Percentiles rank a stretch among this genome's conserved stretches.
These are phyloP conservation scores for Lentinula edodes DNA, from an alignment of 768 basidiomycete genomes.

Conservation along the genomic window DNA sequence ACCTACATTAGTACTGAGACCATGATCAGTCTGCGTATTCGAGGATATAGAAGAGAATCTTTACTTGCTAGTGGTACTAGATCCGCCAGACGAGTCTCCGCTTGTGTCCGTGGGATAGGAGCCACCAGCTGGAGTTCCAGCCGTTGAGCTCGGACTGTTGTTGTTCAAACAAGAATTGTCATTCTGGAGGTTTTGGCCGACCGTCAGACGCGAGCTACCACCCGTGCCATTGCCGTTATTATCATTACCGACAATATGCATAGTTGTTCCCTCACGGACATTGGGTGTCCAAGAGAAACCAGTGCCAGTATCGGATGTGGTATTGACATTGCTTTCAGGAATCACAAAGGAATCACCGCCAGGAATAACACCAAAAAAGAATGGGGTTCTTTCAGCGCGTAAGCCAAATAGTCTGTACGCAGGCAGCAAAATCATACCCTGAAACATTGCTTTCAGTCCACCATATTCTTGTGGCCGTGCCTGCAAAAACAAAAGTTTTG, in stretches of 20 bases:
- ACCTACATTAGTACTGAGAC: slow-evolving; percentile 31
- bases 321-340: slow-evolving; percentile 43
- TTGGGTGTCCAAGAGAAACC: slow-evolving; percentile 69
- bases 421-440: slow-evolving; percentile 35
- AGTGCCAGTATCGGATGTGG: slow-evolving; percentile 19
- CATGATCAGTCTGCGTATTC: not conserved
- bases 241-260: slow-evolving; percentile 67
- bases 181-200: slow-evolving; percentile 44
- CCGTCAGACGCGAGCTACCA: slow-evolving; percentile 56
- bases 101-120: slow-evolving; percentile 53
- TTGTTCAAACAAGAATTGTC: slow-evolving; percentile 50
- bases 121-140: slow-evolving; percentile 72
- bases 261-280: slow-evolving; percentile 57
- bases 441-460: slow-evolving; percentile 50
- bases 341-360: slow-evolving; percentile 73
- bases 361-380: slow-evolving; percentile 69
- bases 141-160: slow-evolving; percentile 70
- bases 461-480: slow-evolving; percentile 50
- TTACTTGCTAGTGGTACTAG: slow-evolving; percentile 18
- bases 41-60: too few species aligned
- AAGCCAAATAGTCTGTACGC: not conserved
- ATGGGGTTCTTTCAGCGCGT: slow-evolving; percentile 37
- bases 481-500: not conserved
- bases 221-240: slow-evolving; percentile 59
- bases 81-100: slow-evolving; percentile 24